Conservation (phyloP, 1,284 basidiomycete species). For the Heterobasidion parviporum region DNA sequence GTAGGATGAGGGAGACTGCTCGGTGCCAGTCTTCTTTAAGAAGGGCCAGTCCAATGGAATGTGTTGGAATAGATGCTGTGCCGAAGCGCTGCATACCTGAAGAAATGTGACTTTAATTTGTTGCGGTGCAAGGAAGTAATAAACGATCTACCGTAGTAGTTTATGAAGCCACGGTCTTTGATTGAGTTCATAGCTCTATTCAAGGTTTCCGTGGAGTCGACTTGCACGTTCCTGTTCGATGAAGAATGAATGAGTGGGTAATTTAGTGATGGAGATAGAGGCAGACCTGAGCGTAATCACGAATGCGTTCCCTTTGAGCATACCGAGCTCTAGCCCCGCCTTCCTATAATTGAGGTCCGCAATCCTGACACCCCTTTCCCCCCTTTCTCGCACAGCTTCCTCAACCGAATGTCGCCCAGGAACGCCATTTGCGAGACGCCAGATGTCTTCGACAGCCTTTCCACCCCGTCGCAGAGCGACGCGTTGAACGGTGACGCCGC, state of each 20-base stretch:
- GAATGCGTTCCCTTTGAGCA: constrained; percentile 95
- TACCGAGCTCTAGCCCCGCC: constrained; percentile 80
- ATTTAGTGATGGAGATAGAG: not conserved
- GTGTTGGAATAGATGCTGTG: constrained; percentile 92
- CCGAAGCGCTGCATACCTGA: constrained; percentile 98
- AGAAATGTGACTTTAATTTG: not conserved
- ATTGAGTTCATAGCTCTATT: constrained; percentile 76
- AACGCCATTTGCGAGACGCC: constrained; percentile 70
- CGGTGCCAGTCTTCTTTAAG: constrained; percentile 85
- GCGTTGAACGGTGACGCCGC: constrained; percentile 91
- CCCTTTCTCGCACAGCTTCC: constrained; percentile 60
- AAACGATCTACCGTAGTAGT: constrained; percentile 78
- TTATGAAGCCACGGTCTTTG: constrained; percentile 87
- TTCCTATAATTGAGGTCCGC: constrained; percentile 84
- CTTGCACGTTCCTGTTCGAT: constrained; percentile 69
- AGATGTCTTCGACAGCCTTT: constrained; percentile 79
- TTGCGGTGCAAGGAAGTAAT: not conserved
- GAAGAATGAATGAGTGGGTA: not conserved
- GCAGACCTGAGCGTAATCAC: constrained; percentile 85
- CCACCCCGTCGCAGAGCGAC: constrained; percentile 78
- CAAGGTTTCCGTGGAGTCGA: constrained; percentile 63
- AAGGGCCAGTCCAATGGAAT: constrained; percentile 86
- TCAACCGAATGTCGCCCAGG: constrained; percentile 48
- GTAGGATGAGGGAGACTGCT: constrained; percentile 79
- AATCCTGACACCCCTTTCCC: constrained; percentile 86